These are phyloP conservation scores for Phytophthora cactorum DNA, from an alignment of 352 stramenopile species.

Conservation along the genomic window DNA sequence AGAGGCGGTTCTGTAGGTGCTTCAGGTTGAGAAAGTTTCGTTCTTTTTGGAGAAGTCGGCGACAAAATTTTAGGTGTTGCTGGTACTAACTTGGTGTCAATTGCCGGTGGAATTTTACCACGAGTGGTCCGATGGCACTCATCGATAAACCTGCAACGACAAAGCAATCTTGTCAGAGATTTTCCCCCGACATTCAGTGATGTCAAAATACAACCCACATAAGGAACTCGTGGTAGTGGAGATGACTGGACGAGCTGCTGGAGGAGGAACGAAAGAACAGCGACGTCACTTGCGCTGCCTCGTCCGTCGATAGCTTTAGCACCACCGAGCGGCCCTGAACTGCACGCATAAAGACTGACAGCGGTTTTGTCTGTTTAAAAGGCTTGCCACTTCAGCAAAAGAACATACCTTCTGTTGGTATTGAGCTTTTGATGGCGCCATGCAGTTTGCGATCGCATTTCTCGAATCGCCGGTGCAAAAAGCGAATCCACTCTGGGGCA, in stretches of 20 bases:
- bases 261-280: constrained; percentile 47
- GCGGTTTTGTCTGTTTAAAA: background rate
- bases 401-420: constrained; percentile 41
- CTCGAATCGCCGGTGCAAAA: constrained; percentile 43
- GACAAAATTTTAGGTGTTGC: background rate
- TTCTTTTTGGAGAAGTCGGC: constrained; percentile 1
- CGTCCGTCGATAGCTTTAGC: constrained; percentile 41
- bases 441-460: constrained; percentile 51
- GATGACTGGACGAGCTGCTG: constrained; percentile 15
- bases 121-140: constrained; percentile 15
- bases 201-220: constrained; percentile 17
- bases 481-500: constrained; percentile 32
- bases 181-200: no score
- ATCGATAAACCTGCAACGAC: constrained; percentile 21
- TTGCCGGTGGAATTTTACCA: background rate
- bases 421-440: constrained; percentile 23
- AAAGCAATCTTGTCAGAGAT: no score
- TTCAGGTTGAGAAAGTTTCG: constrained; percentile 2
- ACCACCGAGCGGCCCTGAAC: constrained; percentile 35
- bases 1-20: background rate
- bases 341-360: constrained; percentile 44
- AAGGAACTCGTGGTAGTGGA: constrained; percentile 56
- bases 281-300: constrained; percentile 38
- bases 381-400: background rate
- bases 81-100: background rate